Evolutionary conservation across 163 green algal species (phyloP).

Genomic region (Scenedesmus sp.): DNA sequence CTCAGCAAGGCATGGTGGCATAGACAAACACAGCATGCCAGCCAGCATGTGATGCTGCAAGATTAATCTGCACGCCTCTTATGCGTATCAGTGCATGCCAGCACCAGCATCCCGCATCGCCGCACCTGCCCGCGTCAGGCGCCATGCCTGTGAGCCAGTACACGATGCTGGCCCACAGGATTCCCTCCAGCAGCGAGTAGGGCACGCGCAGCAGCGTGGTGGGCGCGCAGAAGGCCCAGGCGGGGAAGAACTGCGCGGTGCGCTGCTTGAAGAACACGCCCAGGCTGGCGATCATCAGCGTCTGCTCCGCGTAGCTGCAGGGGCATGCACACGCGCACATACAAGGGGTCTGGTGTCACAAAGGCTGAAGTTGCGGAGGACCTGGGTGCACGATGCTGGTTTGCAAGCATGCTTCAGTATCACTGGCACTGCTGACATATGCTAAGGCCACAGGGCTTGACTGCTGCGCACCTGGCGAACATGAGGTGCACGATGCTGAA

Average conservation of each 20-base stretch:
- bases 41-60: too few species aligned
- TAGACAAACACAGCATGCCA: too few species aligned
- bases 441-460: neutral
- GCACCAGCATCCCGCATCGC: neutral
- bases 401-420: too few species aligned
- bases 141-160: constrained; percentile 70
- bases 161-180: constrained; percentile 71
- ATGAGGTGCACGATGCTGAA: constrained; percentile 71
- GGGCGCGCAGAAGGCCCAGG: constrained; percentile 73
- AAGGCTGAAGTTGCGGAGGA: neutral
- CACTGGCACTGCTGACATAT: neutral
- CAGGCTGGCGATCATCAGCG: constrained; percentile 57
- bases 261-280: constrained; percentile 80
- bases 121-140: constrained; percentile 30
- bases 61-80: too few species aligned
- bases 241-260: constrained; percentile 65
- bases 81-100: neutral
- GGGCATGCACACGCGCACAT: neutral
- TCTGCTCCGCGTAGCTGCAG: constrained; percentile 47
- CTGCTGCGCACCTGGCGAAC: constrained; percentile 55
- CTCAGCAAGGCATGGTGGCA: neutral
- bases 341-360: neutral
- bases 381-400: too few species aligned
- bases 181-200: constrained; percentile 67
- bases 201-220: constrained; percentile 74